Base-by-base conservation (phyloP, 139 green algal genomes). In the Chlamydomonas sp. region DNA sequence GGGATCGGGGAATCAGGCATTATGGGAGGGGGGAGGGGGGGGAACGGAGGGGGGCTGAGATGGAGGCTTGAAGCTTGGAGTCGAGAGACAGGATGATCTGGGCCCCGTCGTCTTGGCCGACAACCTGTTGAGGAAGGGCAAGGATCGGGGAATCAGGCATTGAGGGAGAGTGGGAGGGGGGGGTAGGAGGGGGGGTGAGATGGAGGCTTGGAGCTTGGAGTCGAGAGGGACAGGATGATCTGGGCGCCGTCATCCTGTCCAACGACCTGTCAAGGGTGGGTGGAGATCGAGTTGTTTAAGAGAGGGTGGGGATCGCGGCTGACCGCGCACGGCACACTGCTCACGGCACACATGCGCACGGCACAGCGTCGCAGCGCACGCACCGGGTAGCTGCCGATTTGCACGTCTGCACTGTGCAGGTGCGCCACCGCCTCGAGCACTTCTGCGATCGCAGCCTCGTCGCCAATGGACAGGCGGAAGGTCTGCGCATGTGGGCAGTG, bases 381-480 rank as follows among this genome's bases (percentile, higher is more conserved):
- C 66, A 87, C 80, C 13, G 86, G 87, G 65, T 93, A 90, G 8
- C 69, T 82, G 2, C 87, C 86, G 5, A 90, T 62, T 13, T 73
- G 16, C n/a, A 92, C 81, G 8, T 82, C 80, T 3, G 58, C 48
- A 8, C 82, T 79, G 35, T 78, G 67, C 2, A 61, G 66, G n/a
- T 35, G 31, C 3, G 68, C 68, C 38, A 90, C 78, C 6, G 64
- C 68, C 5, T 87, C 69, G 58, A 94, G 69, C 3, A 73, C 71
- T 6, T 79, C 49, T 5, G 82, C 83, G 10, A 93, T 79, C 16
- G n/a, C 28, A 1, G 80, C 77, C 59, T 89, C 83, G 65, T 89
- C 83, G 26, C 71, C 39, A 3, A 6, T 5, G 16, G 60, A 26
- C 8, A 81, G 67, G 8, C 71, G 64, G 0, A 81, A 47, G 22